phyloP scores from a whole-genome alignment of 306 rosid genomes.

The Astragalus glycyphyllos region DNA sequence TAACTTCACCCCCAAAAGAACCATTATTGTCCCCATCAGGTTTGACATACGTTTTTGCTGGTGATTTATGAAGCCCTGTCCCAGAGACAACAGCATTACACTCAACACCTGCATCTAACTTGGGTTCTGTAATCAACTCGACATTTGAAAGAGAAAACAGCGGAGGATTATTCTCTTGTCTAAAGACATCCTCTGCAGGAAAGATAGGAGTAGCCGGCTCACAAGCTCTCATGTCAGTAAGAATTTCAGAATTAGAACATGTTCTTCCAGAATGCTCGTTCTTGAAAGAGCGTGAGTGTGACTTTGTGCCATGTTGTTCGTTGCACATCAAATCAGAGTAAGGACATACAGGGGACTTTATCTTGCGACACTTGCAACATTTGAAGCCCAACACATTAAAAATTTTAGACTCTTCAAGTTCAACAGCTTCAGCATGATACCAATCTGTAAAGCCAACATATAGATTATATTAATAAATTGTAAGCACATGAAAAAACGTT shows the following conservation, averaged over 20 bases:
- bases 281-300: slow-evolving; percentile 44
- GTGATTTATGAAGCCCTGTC: slow-evolving; percentile 62
- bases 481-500: neutral
- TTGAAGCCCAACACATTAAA: slow-evolving; percentile 72
- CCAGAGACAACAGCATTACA: slow-evolving; percentile 54
- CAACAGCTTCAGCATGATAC: slow-evolving; percentile 86
- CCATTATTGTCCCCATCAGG: slow-evolving; percentile 60
- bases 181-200: slow-evolving; percentile 52
- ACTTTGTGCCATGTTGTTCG: slow-evolving; percentile 47
- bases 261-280: slow-evolving; percentile 49
- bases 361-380: slow-evolving; percentile 85
- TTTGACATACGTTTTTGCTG: slow-evolving; percentile 56
- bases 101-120: slow-evolving; percentile 52
- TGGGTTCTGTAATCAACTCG: slow-evolving; percentile 61
- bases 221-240: slow-evolving; percentile 42
- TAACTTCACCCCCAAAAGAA: slow-evolving; percentile 44
- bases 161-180: slow-evolving; percentile 62
- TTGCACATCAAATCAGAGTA: slow-evolving; percentile 51
- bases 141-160: slow-evolving; percentile 65
- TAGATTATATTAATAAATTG: slow-evolving; percentile 7
- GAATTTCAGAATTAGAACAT: slow-evolving; percentile 52
- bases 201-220: slow-evolving; percentile 60
- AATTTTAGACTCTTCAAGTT: slow-evolving; percentile 73
- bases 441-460: slow-evolving; percentile 59
- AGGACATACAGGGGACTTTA: slow-evolving; percentile 77